Percentiles rank a stretch among this genome's conserved stretches.
These are phyloP conservation scores for Purpureocillium lavendulum DNA, from an alignment of 2,329 filamentous ascomycete genomes.

Conservation along the genomic window DNA sequence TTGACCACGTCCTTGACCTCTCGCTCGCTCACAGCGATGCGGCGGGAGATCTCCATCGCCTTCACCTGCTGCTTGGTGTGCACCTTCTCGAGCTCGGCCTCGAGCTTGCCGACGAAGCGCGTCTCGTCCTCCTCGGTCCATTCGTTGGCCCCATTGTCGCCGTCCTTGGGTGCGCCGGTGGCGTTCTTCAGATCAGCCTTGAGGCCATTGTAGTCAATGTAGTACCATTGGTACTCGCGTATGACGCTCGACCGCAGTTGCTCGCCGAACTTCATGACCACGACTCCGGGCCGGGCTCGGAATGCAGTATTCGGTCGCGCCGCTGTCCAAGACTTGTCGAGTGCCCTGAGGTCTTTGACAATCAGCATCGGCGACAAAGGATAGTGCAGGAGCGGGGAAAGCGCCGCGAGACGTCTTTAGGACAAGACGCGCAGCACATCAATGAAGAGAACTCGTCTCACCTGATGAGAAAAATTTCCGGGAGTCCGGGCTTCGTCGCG, in stretches of 20 bases:
- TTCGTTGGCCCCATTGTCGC: conserved; percentile 41
- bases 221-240: conserved; percentile 96
- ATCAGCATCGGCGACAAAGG: conserved; percentile 36
- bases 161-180: conserved; percentile 39
- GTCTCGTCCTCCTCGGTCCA: conserved; percentile 94
- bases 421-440: too few species aligned
- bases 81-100: conserved; percentile 92
- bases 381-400: neutral
- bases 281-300: conserved; percentile 37
- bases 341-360: conserved; percentile 39
- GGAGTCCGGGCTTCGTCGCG: too few species aligned
- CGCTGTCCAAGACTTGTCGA: conserved; percentile 31
- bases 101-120: conserved; percentile 76
- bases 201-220: conserved; percentile 93
- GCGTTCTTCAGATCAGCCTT: conserved; percentile 78
- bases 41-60: conserved; percentile 86
- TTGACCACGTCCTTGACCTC: conserved; percentile 85
- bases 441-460: too few species aligned
- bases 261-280: conserved; percentile 83
- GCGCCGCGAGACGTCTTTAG: too few species aligned
- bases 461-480: too few species aligned
- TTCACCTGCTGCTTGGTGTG: conserved; percentile 97
- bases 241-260: conserved; percentile 94
- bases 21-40: conserved; percentile 79
- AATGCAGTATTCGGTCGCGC: conserved; percentile 18